phyloP scores from a whole-genome alignment of 2,329 filamentous ascomycete species.

The Septoria linicola region DNA sequence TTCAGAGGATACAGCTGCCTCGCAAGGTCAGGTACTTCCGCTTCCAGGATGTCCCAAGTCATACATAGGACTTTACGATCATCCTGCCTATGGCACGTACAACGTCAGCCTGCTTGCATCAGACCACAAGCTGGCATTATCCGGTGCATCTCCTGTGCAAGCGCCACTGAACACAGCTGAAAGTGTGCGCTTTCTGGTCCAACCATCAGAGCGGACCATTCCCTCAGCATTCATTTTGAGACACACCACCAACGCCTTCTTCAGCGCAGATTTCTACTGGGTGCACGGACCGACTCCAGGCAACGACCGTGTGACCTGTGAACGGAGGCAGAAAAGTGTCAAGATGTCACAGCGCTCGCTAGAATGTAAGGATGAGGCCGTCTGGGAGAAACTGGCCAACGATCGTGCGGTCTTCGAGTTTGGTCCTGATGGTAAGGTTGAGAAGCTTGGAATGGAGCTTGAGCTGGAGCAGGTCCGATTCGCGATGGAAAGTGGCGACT shows the following conservation, averaged over 20 bases:
- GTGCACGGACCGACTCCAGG: slow-evolving; percentile 6
- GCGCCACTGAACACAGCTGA: not conserved
- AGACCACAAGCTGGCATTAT: not conserved
- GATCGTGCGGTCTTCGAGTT: slow-evolving; percentile 10
- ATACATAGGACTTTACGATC: slow-evolving; percentile 13
- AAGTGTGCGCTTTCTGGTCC: not conserved
- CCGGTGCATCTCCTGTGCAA: not conserved
- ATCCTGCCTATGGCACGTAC: slow-evolving; percentile 15
- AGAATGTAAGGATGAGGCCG: slow-evolving; percentile 11
- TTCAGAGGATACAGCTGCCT: not conserved
- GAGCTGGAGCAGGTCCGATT: slow-evolving; percentile 16
- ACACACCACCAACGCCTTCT: slow-evolving; percentile 8
- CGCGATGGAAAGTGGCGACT: slow-evolving; percentile 13
- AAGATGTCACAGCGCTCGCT: not conserved
- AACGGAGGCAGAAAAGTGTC: no score
- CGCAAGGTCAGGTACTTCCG: not conserved
- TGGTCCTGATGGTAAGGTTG: slow-evolving; percentile 1
- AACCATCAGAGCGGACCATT: slow-evolving; percentile 2
- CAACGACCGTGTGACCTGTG: not conserved
- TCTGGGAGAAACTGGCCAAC: not conserved
- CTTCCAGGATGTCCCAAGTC: slow-evolving; percentile 4
- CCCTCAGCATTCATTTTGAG: not conserved
- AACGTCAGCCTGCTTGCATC: slow-evolving; percentile 11
- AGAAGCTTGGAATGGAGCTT: slow-evolving; percentile 11
- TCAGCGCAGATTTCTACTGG: slow-evolving; percentile 1